Evolutionary conservation across 192 early-diverging fungal genomes (phyloP).

Genomic region (Podila clonocystis): DNA sequence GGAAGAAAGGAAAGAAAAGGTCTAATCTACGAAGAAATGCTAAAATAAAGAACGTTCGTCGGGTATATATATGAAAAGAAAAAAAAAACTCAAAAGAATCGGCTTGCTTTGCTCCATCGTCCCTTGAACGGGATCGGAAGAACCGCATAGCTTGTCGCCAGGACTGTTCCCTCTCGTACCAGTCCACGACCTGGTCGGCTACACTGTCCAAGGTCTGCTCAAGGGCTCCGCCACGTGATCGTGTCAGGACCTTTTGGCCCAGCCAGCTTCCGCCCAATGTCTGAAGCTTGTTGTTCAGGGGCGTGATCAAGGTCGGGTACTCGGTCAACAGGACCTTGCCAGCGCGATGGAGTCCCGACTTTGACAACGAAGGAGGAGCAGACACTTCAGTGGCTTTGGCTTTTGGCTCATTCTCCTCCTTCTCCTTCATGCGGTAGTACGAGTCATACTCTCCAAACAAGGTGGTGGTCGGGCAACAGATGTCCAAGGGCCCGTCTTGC

Average conservation of each 20-base stretch:
- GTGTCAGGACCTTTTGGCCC: background rate
- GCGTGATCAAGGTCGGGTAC: background rate
- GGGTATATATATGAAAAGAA: background rate
- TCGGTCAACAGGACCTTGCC: background rate
- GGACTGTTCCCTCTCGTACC: background rate
- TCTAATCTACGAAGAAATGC: too few species aligned
- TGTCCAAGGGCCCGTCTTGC: background rate
- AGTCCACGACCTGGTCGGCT: slow-evolving; percentile 4
- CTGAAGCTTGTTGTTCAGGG: background rate
- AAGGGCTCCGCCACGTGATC: background rate
- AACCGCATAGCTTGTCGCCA: background rate
- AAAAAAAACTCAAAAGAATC: background rate
- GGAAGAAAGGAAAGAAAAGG: too few species aligned
- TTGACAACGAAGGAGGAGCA: background rate
- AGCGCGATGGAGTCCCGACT: background rate
- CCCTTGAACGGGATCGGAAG: background rate
- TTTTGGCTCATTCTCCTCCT: background rate
- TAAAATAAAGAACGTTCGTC: too few species aligned
- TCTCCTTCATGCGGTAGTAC: background rate
- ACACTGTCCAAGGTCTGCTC: background rate
- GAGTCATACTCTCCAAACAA: background rate
- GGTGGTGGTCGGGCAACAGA: background rate
- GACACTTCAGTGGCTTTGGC: background rate
- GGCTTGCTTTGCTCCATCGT: background rate
- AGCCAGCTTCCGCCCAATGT: background rate